phyloP scores from a whole-genome alignment of 2,329 filamentous ascomycete species.

The Trichoderma hamatum region DNA sequence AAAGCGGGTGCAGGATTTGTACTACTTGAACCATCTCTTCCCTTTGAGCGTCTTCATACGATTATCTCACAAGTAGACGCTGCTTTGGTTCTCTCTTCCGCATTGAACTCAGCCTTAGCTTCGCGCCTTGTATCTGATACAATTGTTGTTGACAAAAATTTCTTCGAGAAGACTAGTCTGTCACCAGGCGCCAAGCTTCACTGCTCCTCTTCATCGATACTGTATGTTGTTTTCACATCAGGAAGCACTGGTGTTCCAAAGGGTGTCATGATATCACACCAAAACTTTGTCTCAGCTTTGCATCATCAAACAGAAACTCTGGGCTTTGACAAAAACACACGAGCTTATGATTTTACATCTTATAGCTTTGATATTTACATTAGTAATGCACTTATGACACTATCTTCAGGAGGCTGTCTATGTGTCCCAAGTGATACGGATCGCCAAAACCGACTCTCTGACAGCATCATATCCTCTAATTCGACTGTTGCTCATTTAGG shows the following conservation, averaged over 20 bases:
- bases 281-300: not conserved
- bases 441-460: constrained; percentile 50
- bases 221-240: constrained; percentile 9
- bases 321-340: constrained; percentile 34
- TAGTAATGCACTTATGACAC: constrained; percentile 39
- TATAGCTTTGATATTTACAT: constrained; percentile 56
- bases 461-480: constrained; percentile 43
- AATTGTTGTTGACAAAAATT: not conserved
- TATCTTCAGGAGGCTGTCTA: constrained; percentile 51
- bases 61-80: not conserved
- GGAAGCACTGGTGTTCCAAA: constrained; percentile 16
- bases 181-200: not conserved
- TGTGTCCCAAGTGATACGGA: constrained; percentile 57
- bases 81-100: not conserved
- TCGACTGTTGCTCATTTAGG: constrained; percentile 52
- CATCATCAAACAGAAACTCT: not conserved
- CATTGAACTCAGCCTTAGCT: no score
- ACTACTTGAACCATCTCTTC: not conserved
- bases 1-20: not conserved
- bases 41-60: not conserved
- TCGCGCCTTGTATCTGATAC: no score
- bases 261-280: not conserved
- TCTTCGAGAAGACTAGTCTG: not conserved
- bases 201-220: not conserved
- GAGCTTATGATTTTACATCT: constrained; percentile 44